These are phyloP conservation scores for Malus sieversii DNA, from an alignment of 306 rosid genomes.

Conservation along the genomic window DNA sequence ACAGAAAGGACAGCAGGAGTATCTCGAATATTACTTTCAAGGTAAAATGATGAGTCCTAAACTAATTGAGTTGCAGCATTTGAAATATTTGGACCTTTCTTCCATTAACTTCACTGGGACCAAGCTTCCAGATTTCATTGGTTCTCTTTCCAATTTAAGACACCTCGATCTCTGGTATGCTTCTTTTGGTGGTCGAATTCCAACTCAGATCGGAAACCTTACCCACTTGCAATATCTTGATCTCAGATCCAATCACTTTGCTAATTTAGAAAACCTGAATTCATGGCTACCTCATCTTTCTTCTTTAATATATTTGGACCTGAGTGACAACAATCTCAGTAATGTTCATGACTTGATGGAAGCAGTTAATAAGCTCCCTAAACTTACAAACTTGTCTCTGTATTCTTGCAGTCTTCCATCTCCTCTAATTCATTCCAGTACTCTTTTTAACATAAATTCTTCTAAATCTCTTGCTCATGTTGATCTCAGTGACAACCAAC, in stretches of 20 bases:
- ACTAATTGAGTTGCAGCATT: no score
- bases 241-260: no score
- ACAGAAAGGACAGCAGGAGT: no score
- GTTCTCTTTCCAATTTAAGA: background rate
- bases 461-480: background rate
- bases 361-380: background rate
- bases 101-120: no score
- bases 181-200: background rate
- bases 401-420: rapidly evolving
- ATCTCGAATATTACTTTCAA: no score
- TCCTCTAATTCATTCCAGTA: background rate
- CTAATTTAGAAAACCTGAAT: no score
- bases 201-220: background rate
- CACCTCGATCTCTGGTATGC: background rate
- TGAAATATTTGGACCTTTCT: background rate
- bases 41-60: no score
- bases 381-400: background rate
- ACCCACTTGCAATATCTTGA: background rate
- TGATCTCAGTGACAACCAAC: no score
- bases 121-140: background rate
- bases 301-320: no score
- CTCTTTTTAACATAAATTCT: background rate
- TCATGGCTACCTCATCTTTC: no score
- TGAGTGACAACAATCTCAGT: rapidly evolving
- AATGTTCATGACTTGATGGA: background rate